These are phyloP conservation scores for Sporothrix globosa DNA, from an alignment of 2,329 filamentous ascomycete genomes.

Conservation along the genomic window DNA sequence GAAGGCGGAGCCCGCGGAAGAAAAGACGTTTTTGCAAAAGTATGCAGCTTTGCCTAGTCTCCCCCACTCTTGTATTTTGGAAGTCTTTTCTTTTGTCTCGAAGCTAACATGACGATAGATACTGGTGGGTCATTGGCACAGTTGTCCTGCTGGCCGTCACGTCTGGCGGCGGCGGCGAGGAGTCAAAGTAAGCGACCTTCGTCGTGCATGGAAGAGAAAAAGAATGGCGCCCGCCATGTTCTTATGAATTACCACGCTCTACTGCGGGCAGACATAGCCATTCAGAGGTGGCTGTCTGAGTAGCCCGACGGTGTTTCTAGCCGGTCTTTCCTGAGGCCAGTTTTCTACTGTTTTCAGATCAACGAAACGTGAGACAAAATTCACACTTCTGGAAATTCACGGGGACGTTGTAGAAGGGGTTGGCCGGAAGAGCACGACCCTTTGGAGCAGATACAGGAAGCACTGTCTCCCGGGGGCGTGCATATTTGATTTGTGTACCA, in stretches of 20 bases:
- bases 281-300: neutral
- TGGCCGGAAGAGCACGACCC: neutral
- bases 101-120: conserved; percentile 48
- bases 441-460: neutral
- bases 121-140: conserved; percentile 67
- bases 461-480: neutral
- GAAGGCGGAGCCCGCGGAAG: conserved; percentile 55
- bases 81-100: neutral
- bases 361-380: too few relatives aligned
- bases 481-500: neutral
- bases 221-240: neutral
- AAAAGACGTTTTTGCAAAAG: conserved; percentile 71
- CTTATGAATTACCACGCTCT: neutral
- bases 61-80: neutral
- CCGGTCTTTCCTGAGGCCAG: neutral
- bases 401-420: neutral
- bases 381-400: neutral
- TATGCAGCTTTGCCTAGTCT: conserved; percentile 33
- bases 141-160: conserved; percentile 58
- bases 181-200: conserved; percentile 53
- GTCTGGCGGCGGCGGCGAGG: conserved; percentile 55
- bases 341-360: neutral
- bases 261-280: too few relatives aligned
- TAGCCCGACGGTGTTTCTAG: neutral
- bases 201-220: neutral